Evolutionary conservation across 2,329 filamentous ascomycete species (phyloP), one percentile per base, ranked within the genome.

Genomic region (Thielaviopsis musarum): DNA sequence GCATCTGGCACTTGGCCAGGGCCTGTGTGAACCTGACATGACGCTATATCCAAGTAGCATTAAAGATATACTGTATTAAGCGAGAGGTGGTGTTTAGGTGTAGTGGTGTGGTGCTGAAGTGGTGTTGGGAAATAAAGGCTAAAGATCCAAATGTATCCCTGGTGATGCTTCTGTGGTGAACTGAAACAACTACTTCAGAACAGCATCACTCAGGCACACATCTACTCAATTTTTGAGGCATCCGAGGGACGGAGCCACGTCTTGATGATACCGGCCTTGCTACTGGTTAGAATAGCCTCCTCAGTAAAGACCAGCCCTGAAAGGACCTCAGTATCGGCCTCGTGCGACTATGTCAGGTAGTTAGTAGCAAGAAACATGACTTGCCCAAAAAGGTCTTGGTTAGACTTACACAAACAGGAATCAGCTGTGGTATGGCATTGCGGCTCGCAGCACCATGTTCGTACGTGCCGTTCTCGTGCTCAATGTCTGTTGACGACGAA

Each of bases 201-300:
- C 7, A 28, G 9, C n/a, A 13, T 22, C 30, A 49, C 13, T 7
- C 17, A 7, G n/a, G 1, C 45, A 19, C 10, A 6, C 13, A n/a
- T 28, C 30, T 57, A 49, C 30, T 53, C 21, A 24, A 48, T 22
- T 45, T 52, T 57, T 19, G 62, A 22, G 19, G 59, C 58, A 41
- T 63, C 62, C 55, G 67, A 66, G 13, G 65, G 62, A 26, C 86
- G 78, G 64, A 82, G 78, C 85, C 85, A 90, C 34, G 85, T 88
- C 62, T 82, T 80, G 63, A 90, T 79, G 69, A 90, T 86, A 45
- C 86, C 91, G 72, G 84, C 87, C 68, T 89, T 87, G 73, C 90
- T 96, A 65, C 88, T 89, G 41, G 90, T 96, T 67, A 97, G 84
- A 65, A 98, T 95, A 63, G 86, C 86, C 66, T 95, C 85, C 69